These are phyloP conservation scores for Curvularia lunata DNA, from an alignment of 2,329 filamentous ascomycete species.

Conservation along the genomic window DNA sequence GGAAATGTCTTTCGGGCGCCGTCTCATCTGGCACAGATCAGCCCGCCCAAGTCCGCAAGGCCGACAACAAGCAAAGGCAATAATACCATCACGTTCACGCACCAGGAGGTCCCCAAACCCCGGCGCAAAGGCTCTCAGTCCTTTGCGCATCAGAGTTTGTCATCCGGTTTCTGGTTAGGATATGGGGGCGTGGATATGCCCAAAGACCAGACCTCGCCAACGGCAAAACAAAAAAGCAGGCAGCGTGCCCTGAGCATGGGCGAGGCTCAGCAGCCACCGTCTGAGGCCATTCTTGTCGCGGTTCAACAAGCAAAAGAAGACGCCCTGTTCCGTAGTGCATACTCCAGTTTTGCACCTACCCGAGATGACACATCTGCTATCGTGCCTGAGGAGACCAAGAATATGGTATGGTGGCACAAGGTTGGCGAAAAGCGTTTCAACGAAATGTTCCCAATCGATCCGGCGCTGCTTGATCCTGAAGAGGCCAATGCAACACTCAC, in stretches of 20 bases:
- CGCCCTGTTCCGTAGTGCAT: slow-evolving; percentile 75
- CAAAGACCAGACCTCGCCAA: slow-evolving; percentile 62
- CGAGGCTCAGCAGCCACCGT: slow-evolving; percentile 61
- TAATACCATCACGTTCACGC: slow-evolving; percentile 57
- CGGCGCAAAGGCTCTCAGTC: slow-evolving; percentile 53
- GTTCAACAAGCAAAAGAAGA: slow-evolving; percentile 71
- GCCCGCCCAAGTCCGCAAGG: slow-evolving; percentile 75
- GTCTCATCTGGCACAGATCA: slow-evolving; percentile 67
- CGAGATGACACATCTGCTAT: slow-evolving; percentile 76
- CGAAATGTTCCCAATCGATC: slow-evolving; percentile 65
- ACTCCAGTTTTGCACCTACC: slow-evolving; percentile 79
- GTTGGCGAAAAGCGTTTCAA: slow-evolving; percentile 70
- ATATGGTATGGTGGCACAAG: slow-evolving; percentile 78
- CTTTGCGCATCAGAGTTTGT: slow-evolving; percentile 71
- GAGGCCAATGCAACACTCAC: slow-evolving; percentile 44
- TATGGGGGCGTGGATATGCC: slow-evolving; percentile 58
- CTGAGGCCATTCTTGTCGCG: slow-evolving; percentile 49
- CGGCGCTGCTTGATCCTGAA: slow-evolving; percentile 49
- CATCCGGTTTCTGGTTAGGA: slow-evolving; percentile 69
- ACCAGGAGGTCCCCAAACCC: slow-evolving; percentile 59
- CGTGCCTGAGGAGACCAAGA: slow-evolving; percentile 70
- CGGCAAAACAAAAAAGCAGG: slow-evolving; percentile 70
- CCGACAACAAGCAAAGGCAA: slow-evolving; percentile 66
- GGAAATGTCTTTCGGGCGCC: slow-evolving; percentile 77
- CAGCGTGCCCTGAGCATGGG: slow-evolving; percentile 73